Base-by-base conservation (phyloP, 2,329 filamentous ascomycete species). In the Alternaria dauci region DNA sequence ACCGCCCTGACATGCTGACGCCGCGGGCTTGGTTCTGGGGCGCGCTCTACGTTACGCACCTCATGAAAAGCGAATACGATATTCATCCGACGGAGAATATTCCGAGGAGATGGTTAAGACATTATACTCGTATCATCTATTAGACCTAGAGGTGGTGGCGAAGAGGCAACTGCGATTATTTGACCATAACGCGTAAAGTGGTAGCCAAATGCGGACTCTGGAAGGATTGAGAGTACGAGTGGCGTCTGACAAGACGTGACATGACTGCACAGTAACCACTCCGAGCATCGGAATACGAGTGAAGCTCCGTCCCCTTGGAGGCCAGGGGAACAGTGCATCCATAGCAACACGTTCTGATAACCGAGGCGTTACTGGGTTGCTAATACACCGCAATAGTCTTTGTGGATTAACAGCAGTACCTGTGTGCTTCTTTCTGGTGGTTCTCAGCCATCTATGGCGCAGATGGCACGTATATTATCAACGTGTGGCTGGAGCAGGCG, bases 41-140 rank as follows among this genome's bases (percentile, higher is more conserved):
- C 41, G 39, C 46, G 53, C 32, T 30, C 53, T 51, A 46, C 32
- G 32, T 36, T 36, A 16, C 32, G 53, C 34, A 28, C 58, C 34
- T 50, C 50, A 51, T 52, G 51, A 26, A 20, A 26, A 46, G 41
- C 51, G 44, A 55, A 57, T 55, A 54, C n/a, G 52, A 47, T 20
- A 26, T 59, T 66, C 52, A 66, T 28, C 61, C 58, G 52, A 52
- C 25, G 43, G 32, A 36, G 32, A 16, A 25, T 28, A 23, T 18
- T 34, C 39, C n/a, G 32, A 30, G 28, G 41, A 23, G 42, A 43
- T 12, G 18, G 30, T 38, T 50, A 18, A 48, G 23, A 36, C 1
- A 30, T 18, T n/a, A 26, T 43, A n/a, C 30, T 20, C 26, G n/a
- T 50, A 28, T 36, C 30, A 16, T 36, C 23, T n/a, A 9, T 26